Percentiles rank a stretch among this genome's conserved stretches.
Conservation (phyloP, 768 basidiomycete genomes). For the Psilocybe subaeruginosa region DNA sequence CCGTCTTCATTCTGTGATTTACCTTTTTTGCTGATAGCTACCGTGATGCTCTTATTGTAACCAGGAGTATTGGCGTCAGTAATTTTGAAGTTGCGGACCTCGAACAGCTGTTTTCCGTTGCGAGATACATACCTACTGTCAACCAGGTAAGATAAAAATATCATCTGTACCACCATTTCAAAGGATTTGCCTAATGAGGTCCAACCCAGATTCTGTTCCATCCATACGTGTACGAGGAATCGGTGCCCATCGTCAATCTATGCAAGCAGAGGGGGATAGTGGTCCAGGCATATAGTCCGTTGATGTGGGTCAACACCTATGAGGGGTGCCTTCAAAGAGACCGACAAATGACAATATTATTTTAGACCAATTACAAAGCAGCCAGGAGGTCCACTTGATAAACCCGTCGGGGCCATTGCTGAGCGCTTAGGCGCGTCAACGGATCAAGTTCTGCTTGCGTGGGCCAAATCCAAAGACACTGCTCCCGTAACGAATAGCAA, state of each 20-base stretch:
- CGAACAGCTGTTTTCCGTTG: slow-evolving; percentile 51
- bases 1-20: not conserved
- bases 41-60: not conserved
- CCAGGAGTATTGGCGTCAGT: slow-evolving; percentile 67
- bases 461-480: slow-evolving; percentile 70
- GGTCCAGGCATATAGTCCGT: slow-evolving; percentile 67
- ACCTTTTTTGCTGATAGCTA: not conserved
- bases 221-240: slow-evolving; percentile 61
- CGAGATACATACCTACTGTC: slow-evolving; percentile 62
- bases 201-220: slow-evolving; percentile 58
- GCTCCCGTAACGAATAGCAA: slow-evolving; percentile 72
- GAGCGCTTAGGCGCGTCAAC: slow-evolving; percentile 47
- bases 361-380: slow-evolving; percentile 51
- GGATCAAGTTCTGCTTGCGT: slow-evolving; percentile 73
- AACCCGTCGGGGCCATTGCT: slow-evolving; percentile 55
- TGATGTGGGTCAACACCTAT: slow-evolving; percentile 38
- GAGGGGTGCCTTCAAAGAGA: not conserved
- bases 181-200: no score
- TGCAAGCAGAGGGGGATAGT: slow-evolving; percentile 49
- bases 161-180: no score
- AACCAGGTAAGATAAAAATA: slow-evolving; percentile 54
- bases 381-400: slow-evolving; percentile 67
- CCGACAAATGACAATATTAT: no score
- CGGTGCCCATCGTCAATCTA: slow-evolving; percentile 50
- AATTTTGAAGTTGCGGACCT: slow-evolving; percentile 65